Evolutionary conservation across 176 grass and related monocot genomes (phyloP).

Genomic region (Bonia amplexicaulis): DNA sequence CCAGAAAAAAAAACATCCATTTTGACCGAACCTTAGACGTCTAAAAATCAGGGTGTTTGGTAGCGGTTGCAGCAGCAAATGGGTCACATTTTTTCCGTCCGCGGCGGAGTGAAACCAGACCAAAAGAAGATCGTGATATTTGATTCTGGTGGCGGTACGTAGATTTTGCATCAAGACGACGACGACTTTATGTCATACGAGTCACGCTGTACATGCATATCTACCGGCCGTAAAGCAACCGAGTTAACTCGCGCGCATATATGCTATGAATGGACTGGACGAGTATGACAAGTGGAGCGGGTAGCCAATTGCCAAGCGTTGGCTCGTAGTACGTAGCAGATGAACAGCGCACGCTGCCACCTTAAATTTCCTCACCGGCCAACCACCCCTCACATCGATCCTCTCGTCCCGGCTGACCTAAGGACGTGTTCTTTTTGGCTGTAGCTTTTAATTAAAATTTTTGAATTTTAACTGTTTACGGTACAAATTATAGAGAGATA

Average conservation of each 20-base stretch:
- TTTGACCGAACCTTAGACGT: not conserved
- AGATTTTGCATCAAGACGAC: not conserved
- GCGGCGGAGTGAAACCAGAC: too few relatives aligned
- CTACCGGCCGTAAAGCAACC: not conserved
- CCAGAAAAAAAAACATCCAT: not conserved
- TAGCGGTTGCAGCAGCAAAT: not conserved
- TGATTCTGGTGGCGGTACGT: not conserved
- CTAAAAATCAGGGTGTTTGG: not conserved
- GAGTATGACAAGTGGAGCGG: not conserved
- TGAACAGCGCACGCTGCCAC: not conserved
- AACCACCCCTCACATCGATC: not conserved
- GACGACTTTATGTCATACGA: not conserved
- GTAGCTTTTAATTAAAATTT: too few relatives aligned
- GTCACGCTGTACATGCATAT: not conserved
- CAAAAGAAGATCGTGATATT: not conserved
- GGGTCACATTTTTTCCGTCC: too few relatives aligned
- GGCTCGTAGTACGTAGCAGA: not conserved
- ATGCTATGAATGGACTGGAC: too few relatives aligned
- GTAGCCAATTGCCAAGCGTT: not conserved
- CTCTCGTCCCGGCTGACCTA: not conserved
- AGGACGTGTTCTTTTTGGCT: too few relatives aligned
- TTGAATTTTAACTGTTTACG: too few relatives aligned
- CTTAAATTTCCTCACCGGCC: slow-evolving; percentile 24
- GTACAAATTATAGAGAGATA: too few relatives aligned
- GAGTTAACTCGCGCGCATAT: not conserved